Evolutionary conservation across 2,329 filamentous ascomycete species (phyloP).

Genomic region (Paraphoma sp.): DNA sequence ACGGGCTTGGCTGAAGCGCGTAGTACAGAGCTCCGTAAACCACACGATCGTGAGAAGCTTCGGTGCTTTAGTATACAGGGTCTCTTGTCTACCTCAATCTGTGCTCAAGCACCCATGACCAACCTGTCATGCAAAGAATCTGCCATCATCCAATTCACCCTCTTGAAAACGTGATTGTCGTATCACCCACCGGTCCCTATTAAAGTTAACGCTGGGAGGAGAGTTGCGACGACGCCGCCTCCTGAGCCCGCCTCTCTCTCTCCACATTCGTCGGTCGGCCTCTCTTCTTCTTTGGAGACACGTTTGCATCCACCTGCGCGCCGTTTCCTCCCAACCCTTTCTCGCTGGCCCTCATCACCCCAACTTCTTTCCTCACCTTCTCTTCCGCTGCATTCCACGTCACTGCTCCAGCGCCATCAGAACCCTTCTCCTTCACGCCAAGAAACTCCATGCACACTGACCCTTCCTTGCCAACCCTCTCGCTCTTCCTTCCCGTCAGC

Average conservation of each 20-base stretch:
- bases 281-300: constrained; percentile 1
- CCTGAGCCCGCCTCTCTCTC: neutral
- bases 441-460: constrained; percentile 24
- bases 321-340: neutral
- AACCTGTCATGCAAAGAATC: no score
- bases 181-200: no score
- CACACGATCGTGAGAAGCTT: no score
- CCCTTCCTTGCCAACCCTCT: neutral
- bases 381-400: constrained; percentile 4
- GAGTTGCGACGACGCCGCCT: neutral
- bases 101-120: no score
- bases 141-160: no score
- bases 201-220: no score
- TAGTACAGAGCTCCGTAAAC: no score
- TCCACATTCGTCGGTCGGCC: neutral
- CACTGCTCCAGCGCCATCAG: constrained; percentile 6
- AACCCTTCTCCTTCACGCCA: constrained; percentile 18
- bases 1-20: no score
- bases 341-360: constrained; percentile 10
- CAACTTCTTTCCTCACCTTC: constrained; percentile 23
- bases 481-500: constrained; percentile 28
- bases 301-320: neutral
- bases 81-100: no score
- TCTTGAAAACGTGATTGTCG: no score
- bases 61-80: no score